These are phyloP conservation scores for Leccinum insolens DNA, from an alignment of 1,284 basidiomycete genomes.

Conservation along the genomic window DNA sequence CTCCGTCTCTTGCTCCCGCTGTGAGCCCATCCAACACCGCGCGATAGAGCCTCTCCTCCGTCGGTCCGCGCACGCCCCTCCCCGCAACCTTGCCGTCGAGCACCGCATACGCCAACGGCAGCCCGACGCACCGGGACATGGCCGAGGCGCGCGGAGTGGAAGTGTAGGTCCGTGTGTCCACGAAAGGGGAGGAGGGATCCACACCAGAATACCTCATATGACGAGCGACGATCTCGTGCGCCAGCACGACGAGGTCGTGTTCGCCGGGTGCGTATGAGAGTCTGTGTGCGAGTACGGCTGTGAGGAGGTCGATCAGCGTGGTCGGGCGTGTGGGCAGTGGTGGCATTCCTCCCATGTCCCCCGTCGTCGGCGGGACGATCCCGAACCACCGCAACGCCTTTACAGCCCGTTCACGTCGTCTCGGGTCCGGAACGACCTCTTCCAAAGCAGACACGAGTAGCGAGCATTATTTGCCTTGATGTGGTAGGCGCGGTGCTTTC, in stretches of 20 bases:
- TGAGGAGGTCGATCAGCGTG: constrained; percentile 79
- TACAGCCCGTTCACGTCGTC: constrained; percentile 40
- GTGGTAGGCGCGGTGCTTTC: constrained; percentile 13
- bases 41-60: no score
- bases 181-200: neutral
- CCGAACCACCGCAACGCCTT: constrained; percentile 66
- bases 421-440: constrained; percentile 39
- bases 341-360: constrained; percentile 7
- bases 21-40: constrained; percentile 17
- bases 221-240: constrained; percentile 75
- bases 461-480: constrained; percentile 34
- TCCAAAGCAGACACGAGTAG: constrained; percentile 40
- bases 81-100: constrained; percentile 37
- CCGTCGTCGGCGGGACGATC: constrained; percentile 36
- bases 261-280: constrained; percentile 76
- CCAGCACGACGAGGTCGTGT: constrained; percentile 86
- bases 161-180: constrained; percentile 59
- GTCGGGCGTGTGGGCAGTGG: constrained; percentile 48
- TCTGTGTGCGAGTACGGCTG: constrained; percentile 73
- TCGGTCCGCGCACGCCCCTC: no score
- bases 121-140: constrained; percentile 89
- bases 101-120: constrained; percentile 79
- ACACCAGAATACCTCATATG: no score
- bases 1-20: constrained; percentile 81
- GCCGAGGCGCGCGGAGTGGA: constrained; percentile 70